Evolutionary conservation across 2,329 filamentous ascomycete genomes (phyloP).

Genomic region (Penicillium sp.): DNA sequence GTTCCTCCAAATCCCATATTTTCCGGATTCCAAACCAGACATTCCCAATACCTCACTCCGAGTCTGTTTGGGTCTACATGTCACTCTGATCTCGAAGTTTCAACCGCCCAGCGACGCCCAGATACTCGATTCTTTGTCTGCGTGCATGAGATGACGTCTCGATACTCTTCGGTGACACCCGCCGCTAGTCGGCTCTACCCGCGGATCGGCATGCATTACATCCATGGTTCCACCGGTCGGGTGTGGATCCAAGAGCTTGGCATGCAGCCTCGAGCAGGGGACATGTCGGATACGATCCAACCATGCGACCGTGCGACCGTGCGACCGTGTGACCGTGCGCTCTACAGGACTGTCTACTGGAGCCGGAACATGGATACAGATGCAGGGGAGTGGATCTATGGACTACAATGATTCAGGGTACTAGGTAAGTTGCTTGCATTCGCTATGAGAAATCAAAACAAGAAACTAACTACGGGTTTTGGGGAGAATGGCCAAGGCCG

Average conservation of each 20-base stretch:
- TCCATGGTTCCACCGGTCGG: not conserved
- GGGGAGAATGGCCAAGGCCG: not conserved
- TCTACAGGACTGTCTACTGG: not conserved
- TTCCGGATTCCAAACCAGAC: too few relatives aligned
- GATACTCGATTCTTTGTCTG: not conserved
- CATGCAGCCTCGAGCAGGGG: not conserved
- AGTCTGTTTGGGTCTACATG: not conserved
- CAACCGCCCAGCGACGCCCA: not conserved
- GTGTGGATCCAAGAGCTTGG: conserved; percentile 1
- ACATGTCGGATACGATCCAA: not conserved
- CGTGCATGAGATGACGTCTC: conserved; percentile 6
- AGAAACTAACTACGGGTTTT: conserved; percentile 1
- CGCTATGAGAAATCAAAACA: conserved; percentile 7
- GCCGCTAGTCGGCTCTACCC: conserved; percentile 1
- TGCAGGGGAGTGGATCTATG: not conserved
- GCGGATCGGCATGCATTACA: not conserved
- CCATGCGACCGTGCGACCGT: not conserved
- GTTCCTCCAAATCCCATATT: not conserved
- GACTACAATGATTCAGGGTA: not conserved
- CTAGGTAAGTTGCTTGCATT: conserved; percentile 4
- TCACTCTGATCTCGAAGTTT: not conserved
- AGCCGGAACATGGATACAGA: not conserved
- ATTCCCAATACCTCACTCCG: not conserved
- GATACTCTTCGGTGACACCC: conserved; percentile 5
- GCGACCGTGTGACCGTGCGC: not conserved